Evolutionary conservation across 345 rosid genomes (phyloP).

Genomic region (Pseudoturritis turrita): DNA sequence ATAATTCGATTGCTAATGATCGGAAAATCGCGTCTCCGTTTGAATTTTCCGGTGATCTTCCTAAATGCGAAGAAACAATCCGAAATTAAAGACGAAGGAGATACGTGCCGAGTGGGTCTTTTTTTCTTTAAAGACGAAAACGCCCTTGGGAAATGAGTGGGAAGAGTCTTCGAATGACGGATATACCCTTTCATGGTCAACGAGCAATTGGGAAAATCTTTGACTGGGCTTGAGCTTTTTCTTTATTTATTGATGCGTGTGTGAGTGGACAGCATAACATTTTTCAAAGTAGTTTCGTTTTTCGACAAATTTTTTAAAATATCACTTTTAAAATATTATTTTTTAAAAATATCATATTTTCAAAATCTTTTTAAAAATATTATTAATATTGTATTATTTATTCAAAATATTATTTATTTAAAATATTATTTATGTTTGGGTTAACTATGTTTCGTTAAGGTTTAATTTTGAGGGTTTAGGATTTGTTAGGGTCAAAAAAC

Average conservation of each 20-base stretch:
- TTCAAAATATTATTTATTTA: no score
- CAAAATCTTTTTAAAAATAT: no score
- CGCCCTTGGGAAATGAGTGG: neutral
- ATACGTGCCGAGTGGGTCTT: slow-evolving; percentile 1
- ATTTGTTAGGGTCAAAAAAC: no score
- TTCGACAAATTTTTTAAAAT: no score
- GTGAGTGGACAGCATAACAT: slow-evolving; percentile 22
- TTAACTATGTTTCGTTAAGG: no score
- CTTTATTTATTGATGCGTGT: slow-evolving; percentile 5
- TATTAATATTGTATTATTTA: no score
- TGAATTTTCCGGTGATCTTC: slow-evolving; percentile 15
- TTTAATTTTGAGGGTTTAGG: no score
- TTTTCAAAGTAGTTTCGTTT: slow-evolving; percentile 1
- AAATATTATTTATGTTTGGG: no score
- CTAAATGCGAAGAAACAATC: neutral
- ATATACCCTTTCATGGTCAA: neutral
- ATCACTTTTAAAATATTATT: no score
- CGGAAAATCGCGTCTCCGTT: neutral
- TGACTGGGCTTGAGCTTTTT: slow-evolving; percentile 15
- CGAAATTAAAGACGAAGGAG: slow-evolving; percentile 6
- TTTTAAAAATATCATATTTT: no score
- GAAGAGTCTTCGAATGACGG: neutral
- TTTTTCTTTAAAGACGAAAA: slow-evolving; percentile 12
- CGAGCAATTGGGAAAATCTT: slow-evolving; percentile 10
- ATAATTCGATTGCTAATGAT: neutral